Conservation (phyloP, 2,329 filamentous ascomycete species). For the Alternaria panax region DNA sequence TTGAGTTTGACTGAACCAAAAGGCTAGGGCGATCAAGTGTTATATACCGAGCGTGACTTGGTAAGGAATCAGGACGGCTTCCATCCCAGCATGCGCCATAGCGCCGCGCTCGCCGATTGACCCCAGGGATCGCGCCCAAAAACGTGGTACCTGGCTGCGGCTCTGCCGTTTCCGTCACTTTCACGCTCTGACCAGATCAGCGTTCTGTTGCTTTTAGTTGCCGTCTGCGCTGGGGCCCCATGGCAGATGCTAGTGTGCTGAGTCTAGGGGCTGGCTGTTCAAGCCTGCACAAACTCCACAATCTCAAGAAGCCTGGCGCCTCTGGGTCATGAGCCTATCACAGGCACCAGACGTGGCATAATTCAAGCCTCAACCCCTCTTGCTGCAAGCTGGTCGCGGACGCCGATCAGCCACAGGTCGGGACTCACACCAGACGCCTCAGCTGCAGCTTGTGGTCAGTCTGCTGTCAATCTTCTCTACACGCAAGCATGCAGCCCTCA, state of each 20-base stretch:
- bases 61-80: conserved; percentile 17
- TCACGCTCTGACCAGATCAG: conserved; percentile 25
- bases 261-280: conserved; percentile 25
- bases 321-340: conserved; percentile 19
- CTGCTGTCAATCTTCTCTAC: neutral
- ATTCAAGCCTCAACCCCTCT: conserved; percentile 10
- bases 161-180: conserved; percentile 26
- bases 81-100: conserved; percentile 24
- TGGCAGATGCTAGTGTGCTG: conserved; percentile 25
- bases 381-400: conserved; percentile 16
- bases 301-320: conserved; percentile 11
- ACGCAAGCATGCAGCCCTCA: conserved; percentile 5
- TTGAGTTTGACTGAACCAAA: conserved; percentile 5
- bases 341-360: conserved; percentile 1
- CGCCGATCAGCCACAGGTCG: conserved; percentile 17
- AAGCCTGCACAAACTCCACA: conserved; percentile 17
- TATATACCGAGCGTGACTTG: conserved; percentile 14
- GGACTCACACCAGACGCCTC: conserved; percentile 14
- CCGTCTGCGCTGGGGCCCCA: conserved; percentile 27
- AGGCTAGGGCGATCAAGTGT: conserved; percentile 17
- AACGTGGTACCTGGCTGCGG: conserved; percentile 31
- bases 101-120: conserved; percentile 28
- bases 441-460: conserved; percentile 9
- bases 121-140: conserved; percentile 29
- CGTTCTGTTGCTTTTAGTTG: conserved; percentile 27